Evolutionary conservation across 2,329 filamentous ascomycete species (phyloP), one percentile per base, ranked within the genome.

Genomic region (Apiospora rasikravindrae): DNA sequence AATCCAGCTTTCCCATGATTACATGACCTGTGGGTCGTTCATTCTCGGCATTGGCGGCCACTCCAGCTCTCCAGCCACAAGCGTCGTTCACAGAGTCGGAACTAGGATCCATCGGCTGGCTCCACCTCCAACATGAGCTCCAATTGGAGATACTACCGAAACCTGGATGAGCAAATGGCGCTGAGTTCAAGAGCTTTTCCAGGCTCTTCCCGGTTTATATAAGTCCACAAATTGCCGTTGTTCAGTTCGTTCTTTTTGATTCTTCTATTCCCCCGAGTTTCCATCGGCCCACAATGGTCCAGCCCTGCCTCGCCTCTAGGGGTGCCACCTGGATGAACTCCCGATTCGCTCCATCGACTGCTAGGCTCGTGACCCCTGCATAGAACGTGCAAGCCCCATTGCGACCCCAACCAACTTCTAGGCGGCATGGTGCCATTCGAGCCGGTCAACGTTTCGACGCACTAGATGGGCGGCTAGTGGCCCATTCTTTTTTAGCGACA

Each of bases 1-100:
- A 26, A 53, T 53, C 49, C 49, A 53, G 49, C 49, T 53, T 53
- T 53, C 49, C 49, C 49, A 53, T 53, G 24, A 53, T 53, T 29
- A 29, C 49, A 53, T 53, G 10, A 45, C 49, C 49, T 29, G 49
- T 53, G 11, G 49, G 11, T 14, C 49, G 49, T 53, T 16, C 49
- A 53, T 53, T 53, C 49, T 53, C 49, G 49, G 49, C 49, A 16
- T 29, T 53, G 11, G 49, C 24, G 49, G 49, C 49, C 49, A 53
- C 11, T 53, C 47, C 22, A 24, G 47, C 47, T 51, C n/a, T 51
- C 47, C 22, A 26, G 49, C 49, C 49, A 53, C 49, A 53, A 53
- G 49, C 49, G 24, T 29, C 49, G 49, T 53, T 14, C 49, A 26
- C 49, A 29, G 24, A 14, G 10, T 53, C 24, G 49, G 49, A 53